Percentiles rank a stretch among this genome's conserved stretches.
Conservation (phyloP, 2,329 filamentous ascomycete species). For the Pochonia chlamydosporia region DNA sequence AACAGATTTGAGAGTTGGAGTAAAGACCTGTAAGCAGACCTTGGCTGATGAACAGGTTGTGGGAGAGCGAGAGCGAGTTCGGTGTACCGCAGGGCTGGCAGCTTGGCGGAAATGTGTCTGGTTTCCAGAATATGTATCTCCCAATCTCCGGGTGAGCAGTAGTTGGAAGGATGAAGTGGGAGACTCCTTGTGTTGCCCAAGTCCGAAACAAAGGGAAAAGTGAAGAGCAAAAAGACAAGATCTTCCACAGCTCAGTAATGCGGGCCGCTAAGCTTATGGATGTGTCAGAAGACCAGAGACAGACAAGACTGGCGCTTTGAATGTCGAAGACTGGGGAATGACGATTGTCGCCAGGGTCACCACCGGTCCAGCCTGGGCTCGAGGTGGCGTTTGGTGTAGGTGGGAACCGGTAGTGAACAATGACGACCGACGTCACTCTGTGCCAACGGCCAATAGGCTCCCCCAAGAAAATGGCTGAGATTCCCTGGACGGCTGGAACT, state of each 20-base stretch:
- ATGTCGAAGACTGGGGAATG: slow-evolving; percentile 7
- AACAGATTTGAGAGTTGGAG: too few relatives aligned
- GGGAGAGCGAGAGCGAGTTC: background rate
- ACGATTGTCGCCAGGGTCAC: slow-evolving; percentile 12
- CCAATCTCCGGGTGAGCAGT: background rate
- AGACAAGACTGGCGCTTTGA: too few relatives aligned
- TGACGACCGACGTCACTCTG: slow-evolving; percentile 9
- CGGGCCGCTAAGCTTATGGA: background rate
- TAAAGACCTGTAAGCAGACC: too few relatives aligned
- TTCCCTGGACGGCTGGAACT: background rate
- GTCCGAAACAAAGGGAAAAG: background rate
- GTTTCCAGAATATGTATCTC: background rate
- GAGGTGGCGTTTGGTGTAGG: slow-evolving; percentile 1
- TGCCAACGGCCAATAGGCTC: background rate
- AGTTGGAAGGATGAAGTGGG: background rate
- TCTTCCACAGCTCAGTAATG: background rate
- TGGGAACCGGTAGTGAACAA: slow-evolving; percentile 1
- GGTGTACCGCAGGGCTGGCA: background rate
- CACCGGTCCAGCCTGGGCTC: background rate
- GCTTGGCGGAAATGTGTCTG: background rate
- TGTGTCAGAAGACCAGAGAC: background rate
- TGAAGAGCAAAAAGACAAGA: background rate
- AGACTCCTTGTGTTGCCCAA: background rate
- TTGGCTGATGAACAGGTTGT: too few relatives aligned
- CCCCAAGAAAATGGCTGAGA: slow-evolving; percentile 1